Conservation (phyloP, 495 filamentous ascomycete genomes). For the Xylaria castorea region DNA sequence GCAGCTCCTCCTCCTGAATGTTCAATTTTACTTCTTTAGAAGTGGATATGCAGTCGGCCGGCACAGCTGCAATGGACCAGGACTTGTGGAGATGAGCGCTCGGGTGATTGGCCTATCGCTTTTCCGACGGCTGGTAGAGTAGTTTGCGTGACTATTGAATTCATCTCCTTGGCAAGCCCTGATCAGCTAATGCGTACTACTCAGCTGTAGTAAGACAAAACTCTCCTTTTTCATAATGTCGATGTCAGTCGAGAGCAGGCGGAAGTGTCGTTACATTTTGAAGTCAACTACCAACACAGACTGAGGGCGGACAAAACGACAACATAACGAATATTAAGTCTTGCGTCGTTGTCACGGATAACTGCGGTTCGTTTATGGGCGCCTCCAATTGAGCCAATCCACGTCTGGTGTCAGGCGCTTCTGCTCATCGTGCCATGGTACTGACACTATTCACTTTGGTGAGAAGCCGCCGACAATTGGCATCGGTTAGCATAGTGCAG, state of each 20-base stretch:
- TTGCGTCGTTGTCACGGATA: neutral
- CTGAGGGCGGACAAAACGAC: neutral
- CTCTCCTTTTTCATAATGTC: neutral
- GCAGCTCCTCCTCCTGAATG: slow-evolving; percentile 1
- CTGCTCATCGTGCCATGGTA: neutral
- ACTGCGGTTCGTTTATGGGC: neutral
- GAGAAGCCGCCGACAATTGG: neutral
- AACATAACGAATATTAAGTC: neutral
- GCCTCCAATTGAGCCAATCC: slow-evolving; percentile 2
- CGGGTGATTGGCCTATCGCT: slow-evolving; percentile 2
- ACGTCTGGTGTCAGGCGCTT: neutral
- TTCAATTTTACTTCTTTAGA: slow-evolving; percentile 12
- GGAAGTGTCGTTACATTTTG: neutral
- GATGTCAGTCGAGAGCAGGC: neutral
- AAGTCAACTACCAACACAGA: neutral
- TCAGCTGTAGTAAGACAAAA: slow-evolving; percentile 17
- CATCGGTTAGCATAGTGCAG: slow-evolving; percentile 2
- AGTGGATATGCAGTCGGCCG: neutral
- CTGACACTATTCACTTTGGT: neutral
- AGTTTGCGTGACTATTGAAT: slow-evolving; percentile 4
- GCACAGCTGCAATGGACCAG: slow-evolving; percentile 1
- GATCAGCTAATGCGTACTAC: neutral
- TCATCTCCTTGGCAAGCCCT: slow-evolving; percentile 3
- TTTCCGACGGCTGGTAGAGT: neutral
- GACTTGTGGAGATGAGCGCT: slow-evolving; percentile 4